Base-by-base conservation (phyloP, 2,329 filamentous ascomycete genomes). In the Colletotrichum neosansevieriae region DNA sequence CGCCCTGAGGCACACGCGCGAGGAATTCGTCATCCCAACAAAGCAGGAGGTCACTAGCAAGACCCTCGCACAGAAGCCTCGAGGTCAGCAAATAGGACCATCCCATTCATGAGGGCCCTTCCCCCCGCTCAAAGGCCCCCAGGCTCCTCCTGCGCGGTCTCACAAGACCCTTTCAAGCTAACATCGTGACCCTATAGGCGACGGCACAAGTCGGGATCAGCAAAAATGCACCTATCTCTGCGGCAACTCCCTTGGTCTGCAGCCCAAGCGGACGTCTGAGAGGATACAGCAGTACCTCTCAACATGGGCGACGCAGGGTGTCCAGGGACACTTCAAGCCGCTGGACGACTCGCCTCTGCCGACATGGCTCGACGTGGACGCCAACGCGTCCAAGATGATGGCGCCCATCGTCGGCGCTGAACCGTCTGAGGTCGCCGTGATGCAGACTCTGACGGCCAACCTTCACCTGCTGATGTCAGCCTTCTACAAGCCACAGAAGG, bases 211-310 rank as follows among this genome's bases (percentile, higher is more conserved):
- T 19, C 15, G 21, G n/a, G 34, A 17, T 24, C 49, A 57, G 50
- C 40, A 58, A 44, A 67, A 82, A 58, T 87, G 85, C 67, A 90
- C 93, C 67, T 98, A 97, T 79, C 89, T 98, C 71, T 95, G 94
- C 72, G 94, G 94, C 64, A 97, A 97, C 81, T 97, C 94, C 0
- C 86, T 97, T 1, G 94, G 94, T 42, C 87, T 95, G 4, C 94
- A 97, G 77, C 94, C 94, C 50, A 87, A 85, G 65, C 76, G 77
- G 61, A 79, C 77, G n/a, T 84, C 84, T 32, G 88, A 88, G 2
- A 83, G 85, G 54, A 83, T 96, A 69, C 83, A 89, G 62, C 85
- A 88, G 29, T 93, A 94, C 73, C 85, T 96, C 3, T 85, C 89
- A 54, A 92, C 92, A 10, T 97, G 94, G 93, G 89, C 89, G 1